Evolutionary conservation across 768 basidiomycete genomes (phyloP).

Genomic region (button mushroom (Agaricus bisporus)): DNA sequence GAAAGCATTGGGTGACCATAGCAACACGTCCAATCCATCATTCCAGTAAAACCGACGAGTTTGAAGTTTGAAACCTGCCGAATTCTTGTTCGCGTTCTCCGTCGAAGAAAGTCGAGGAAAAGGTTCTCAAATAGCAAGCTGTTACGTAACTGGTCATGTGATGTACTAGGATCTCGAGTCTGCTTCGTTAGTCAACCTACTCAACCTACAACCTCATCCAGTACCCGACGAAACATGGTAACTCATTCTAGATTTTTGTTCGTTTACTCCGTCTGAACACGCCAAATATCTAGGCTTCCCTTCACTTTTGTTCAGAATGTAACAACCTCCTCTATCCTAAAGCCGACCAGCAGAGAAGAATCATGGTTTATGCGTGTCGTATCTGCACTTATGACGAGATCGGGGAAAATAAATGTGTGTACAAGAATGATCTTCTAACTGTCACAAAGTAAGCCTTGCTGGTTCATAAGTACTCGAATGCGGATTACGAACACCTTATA

Average conservation of each 20-base stretch:
- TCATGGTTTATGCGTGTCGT: conserved; percentile 87
- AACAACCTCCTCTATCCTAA: conserved; percentile 93
- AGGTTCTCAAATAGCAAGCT: too few species aligned
- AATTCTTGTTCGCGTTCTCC: too few species aligned
- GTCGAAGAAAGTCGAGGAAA: too few species aligned
- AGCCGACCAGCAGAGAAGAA: conserved; percentile 78
- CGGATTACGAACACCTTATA: not conserved
- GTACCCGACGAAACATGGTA: not conserved
- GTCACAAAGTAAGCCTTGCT: conserved; percentile 69
- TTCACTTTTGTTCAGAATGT: conserved; percentile 92
- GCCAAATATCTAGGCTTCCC: conserved; percentile 52
- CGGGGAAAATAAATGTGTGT: conserved; percentile 85
- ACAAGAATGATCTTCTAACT: conserved; percentile 87
- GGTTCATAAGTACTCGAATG: conserved; percentile 15
- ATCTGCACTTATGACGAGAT: conserved; percentile 87
- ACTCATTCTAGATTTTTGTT: not conserved
- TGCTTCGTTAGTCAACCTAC: not conserved
- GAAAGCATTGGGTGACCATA: too few species aligned
- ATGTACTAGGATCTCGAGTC: too few species aligned
- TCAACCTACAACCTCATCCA: not conserved
- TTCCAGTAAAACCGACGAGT: too few species aligned
- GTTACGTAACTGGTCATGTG: too few species aligned
- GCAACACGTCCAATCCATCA: too few species aligned
- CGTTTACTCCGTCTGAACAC: not conserved
- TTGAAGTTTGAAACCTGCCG: too few species aligned